Evolutionary conservation across 345 rosid species (phyloP), one percentile per base, ranked within the genome.

Genomic region (Jatropha curcas): DNA sequence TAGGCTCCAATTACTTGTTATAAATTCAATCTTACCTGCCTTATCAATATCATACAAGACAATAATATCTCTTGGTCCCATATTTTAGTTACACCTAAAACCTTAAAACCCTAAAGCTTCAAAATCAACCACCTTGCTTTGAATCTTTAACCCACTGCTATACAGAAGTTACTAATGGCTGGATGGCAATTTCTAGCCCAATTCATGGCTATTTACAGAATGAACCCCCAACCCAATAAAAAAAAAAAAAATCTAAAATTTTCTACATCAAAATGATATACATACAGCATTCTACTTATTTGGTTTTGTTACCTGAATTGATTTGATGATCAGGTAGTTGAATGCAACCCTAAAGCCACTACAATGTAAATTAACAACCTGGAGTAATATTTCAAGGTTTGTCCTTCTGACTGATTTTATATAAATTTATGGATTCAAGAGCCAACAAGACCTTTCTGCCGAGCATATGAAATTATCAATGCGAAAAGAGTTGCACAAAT

Each of bases 371-470:
- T n/a, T n/a, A n/a, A n/a, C n/a, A 7, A 9, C 6, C 11, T 1
- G 45, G 10, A 41, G 45, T 41, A 41, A 41, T 41, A 41, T 41
- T 41, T 1, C 45, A 41, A 41, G 45, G 1, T 41, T 41, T 41
- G 11, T 39, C 67, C 19, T 37, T 63, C 25, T 3, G 16, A 50
- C 10, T 10, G 48, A 7, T 61, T 63, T 7, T 4, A 24, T 61
- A 63, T 7, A 20, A 6, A 25, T 24, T 6, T 0, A 14, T 43
- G 9, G 19, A 22, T 59, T 89, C 89, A 92, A 60, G 96, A 91
- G 73, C 99, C 98, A 19, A 95, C 91, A 69, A 92, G 83, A 39
- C 97, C 94, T 82, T 95, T 95, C 78, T 79, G 80, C 56, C 94
- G 89, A 64, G 99, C 97, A 60, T 88, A 93, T 6, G 97, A 83